Base-by-base conservation (phyloP, 345 rosid genomes). In the Acer saccharum region DNA sequence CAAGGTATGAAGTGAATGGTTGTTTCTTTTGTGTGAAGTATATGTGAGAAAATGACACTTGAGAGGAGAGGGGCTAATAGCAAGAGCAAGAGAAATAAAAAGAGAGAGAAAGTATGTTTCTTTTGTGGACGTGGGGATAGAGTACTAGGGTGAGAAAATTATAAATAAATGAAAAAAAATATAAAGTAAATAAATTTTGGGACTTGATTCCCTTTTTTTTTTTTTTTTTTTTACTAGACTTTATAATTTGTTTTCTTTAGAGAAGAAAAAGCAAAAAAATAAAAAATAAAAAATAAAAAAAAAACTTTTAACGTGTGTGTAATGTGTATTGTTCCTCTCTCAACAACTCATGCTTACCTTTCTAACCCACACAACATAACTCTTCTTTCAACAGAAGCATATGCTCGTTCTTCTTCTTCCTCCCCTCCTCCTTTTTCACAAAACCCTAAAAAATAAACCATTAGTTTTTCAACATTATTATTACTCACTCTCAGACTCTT, bases 1-100 rank as follows among this genome's bases (percentile, higher is more conserved):
- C 85, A 83, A 83, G 87, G 89, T 74, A 69, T 83, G 88, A 73
- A 81, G 89, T 79, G 87, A 86, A 86, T 85, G 89, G 89, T 66
- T 87, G 86, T 88, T 91, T 86, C 90, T 84, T 88, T 84, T 86
- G 87, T 88, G 92, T 85, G 90, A 91, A 86, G 91, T 90, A 86
- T 91, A 87, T 84, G 89, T 77, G 90, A 90, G 97, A 92, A 89
- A 92, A 87, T 88, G 97, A 92, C 97, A 92, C 88, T 92, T 82
- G 87, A 84, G 73, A 75, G 81, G 46, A 43, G 10, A 9, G 46
- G 46, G 46, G 76, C 76, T 41, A 69, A 69, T 7, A 61, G 52
- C 17, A 66, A 71, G 58, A 64, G 41, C 50, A 65, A 76, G 77
- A 60, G 76, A 68, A 21, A 61, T 35, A 35, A 71, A 71, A 55